Percentiles rank a stretch among this genome's conserved stretches.
These are phyloP conservation scores for Cymbidium sinense DNA, from an alignment of 106 monocot genomes.

Conservation along the genomic window DNA sequence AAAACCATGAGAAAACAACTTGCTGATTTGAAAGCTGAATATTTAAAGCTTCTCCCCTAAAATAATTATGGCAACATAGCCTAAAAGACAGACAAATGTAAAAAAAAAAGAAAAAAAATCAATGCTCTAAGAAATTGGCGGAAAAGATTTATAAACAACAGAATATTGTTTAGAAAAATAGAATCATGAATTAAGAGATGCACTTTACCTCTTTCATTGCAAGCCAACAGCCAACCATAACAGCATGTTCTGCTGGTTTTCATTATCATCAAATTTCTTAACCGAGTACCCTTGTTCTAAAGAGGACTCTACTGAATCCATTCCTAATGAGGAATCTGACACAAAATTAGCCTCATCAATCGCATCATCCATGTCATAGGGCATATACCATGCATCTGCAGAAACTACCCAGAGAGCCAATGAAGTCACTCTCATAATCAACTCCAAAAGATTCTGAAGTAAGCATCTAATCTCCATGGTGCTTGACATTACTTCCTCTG, in stretches of 20 bases:
- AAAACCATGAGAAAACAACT: neutral
- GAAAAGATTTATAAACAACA: neutral
- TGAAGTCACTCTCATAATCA: slow-evolving; percentile 79
- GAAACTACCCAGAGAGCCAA: slow-evolving; percentile 96
- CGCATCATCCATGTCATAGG: slow-evolving; percentile 72
- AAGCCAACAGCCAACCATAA: slow-evolving; percentile 99
- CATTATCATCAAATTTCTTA: slow-evolving; percentile 26
- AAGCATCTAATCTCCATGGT: slow-evolving; percentile 45
- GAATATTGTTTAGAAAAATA: neutral
- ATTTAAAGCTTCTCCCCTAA: neutral
- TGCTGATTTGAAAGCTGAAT: neutral
- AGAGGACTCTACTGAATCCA: slow-evolving; percentile 26
- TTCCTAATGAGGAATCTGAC: slow-evolving; percentile 19
- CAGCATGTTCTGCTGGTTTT: slow-evolving; percentile 57
- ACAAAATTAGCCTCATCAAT: slow-evolving; percentile 37
- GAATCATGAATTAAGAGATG: neutral
- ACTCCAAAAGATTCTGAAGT: slow-evolving; percentile 62
- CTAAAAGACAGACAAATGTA: neutral
- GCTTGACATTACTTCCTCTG: slow-evolving; percentile 39
- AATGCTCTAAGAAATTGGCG: neutral
- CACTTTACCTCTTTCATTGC: slow-evolving; percentile 94
- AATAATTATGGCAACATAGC: neutral
- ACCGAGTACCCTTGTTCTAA: slow-evolving; percentile 28
- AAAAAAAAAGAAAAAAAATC: neutral
- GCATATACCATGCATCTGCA: slow-evolving; percentile 82